Percentiles rank a stretch among this genome's conserved stretches.
Evolutionary conservation across 1,284 basidiomycete genomes (phyloP).

Genomic region (Irpex rosettiformis): DNA sequence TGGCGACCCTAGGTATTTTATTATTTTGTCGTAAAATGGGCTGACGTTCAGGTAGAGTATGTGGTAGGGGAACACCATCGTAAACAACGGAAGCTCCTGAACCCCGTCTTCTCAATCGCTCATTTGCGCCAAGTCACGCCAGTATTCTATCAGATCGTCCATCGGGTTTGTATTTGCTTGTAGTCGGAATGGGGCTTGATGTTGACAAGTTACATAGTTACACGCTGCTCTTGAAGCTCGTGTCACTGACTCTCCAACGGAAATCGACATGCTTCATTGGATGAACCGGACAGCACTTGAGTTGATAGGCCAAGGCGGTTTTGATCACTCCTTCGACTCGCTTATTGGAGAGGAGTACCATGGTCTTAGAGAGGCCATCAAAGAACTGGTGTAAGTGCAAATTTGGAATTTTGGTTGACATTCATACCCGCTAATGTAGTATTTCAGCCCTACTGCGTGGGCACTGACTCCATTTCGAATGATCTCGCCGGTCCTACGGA

Average conservation of each 20-base stretch:
- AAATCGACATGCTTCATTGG: conserved; percentile 32
- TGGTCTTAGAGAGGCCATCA: conserved; percentile 27
- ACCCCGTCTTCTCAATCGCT: conserved; percentile 24
- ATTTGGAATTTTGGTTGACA: too few species aligned
- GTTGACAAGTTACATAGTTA: neutral
- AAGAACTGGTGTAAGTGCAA: conserved; percentile 27
- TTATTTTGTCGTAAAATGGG: neutral
- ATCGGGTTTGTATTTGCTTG: neutral
- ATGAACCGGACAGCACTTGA: conserved; percentile 34
- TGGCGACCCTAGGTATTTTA: conserved; percentile 11
- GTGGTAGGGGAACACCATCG: conserved; percentile 22
- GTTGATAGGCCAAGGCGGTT: conserved; percentile 32
- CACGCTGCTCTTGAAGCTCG: conserved; percentile 16
- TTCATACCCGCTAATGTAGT: too few species aligned
- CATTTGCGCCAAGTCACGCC: conserved; percentile 26
- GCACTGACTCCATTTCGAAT: neutral
- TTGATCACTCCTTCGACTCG: conserved; percentile 35
- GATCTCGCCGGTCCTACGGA: neutral
- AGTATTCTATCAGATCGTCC: conserved; percentile 18
- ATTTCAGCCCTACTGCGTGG: conserved; percentile 1
- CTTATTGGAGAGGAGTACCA: conserved; percentile 22
- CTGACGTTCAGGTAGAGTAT: neutral
- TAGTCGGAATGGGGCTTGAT: neutral
- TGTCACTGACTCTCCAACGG: conserved; percentile 18
- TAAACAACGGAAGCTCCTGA: conserved; percentile 27